phyloP scores from a whole-genome alignment of 805 yeast species.

The Lipomyces sp. region DNA sequence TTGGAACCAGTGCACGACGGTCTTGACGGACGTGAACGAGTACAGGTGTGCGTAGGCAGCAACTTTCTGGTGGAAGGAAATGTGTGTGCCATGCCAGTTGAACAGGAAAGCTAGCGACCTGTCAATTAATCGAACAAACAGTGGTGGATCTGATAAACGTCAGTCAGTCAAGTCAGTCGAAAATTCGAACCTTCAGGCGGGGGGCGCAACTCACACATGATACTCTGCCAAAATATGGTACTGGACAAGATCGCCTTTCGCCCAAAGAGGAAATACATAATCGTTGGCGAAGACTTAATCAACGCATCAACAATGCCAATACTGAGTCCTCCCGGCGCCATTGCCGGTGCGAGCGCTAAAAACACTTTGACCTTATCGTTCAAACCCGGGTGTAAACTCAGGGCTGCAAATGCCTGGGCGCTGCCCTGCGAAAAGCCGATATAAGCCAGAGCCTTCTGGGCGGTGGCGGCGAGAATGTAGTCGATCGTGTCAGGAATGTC shows the following conservation, averaged over 20 bases:
- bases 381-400: conserved; percentile 65
- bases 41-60: conserved; percentile 86
- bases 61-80: conserved; percentile 71
- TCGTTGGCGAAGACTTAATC: conserved; percentile 73
- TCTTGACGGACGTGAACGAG: conserved; percentile 88
- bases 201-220: conserved; percentile 51
- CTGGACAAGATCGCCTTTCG: conserved; percentile 73
- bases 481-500: conserved; percentile 87
- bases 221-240: conserved; percentile 76
- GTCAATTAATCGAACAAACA: conserved; percentile 75
- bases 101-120: conserved; percentile 67
- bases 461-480: conserved; percentile 64
- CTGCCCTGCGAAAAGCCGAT: conserved; percentile 94
- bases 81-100: conserved; percentile 78
- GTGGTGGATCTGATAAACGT: conserved; percentile 57
- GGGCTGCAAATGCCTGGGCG: conserved; percentile 87
- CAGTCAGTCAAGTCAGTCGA: neutral
- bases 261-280: conserved; percentile 75
- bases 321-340: conserved; percentile 84
- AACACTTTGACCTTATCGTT: conserved; percentile 61
- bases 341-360: conserved; percentile 90
- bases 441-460: conserved; percentile 57
- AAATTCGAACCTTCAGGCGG: neutral
- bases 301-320: conserved; percentile 76
- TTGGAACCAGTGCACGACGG: conserved; percentile 96